Conservation (phyloP, 306 rosid species). For the Astragalus membranaceus region DNA sequence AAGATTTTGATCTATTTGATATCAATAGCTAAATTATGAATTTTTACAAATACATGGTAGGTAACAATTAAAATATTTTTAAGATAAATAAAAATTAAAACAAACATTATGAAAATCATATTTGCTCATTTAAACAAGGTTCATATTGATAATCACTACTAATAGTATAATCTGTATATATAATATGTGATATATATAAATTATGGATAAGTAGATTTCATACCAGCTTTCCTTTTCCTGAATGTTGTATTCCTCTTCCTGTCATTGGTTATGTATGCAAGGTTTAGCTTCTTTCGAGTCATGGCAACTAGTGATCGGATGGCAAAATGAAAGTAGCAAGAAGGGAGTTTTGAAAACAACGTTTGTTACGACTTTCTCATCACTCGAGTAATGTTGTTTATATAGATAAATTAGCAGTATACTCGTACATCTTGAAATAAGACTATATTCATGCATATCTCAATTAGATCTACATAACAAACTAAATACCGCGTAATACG, state of each 20-base stretch:
- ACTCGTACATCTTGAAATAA: no score
- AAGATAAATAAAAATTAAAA: no score
- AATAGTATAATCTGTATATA: no score
- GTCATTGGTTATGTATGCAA: background rate
- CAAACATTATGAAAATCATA: no score
- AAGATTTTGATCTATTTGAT: no score
- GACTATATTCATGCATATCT: no score
- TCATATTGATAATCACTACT: background rate
- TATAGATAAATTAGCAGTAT: background rate
- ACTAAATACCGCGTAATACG: no score
- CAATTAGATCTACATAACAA: no score
- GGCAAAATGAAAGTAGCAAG: background rate
- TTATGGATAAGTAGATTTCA: background rate
- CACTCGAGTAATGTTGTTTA: background rate
- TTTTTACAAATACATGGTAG: background rate
- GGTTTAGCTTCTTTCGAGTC: slow-evolving; percentile 4
- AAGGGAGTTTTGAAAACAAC: background rate
- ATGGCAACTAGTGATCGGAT: background rate
- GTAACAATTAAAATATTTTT: no score
- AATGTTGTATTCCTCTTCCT: slow-evolving; percentile 9
- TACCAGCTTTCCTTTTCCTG: slow-evolving; percentile 13
- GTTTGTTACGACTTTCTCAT: background rate
- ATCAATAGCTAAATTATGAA: background rate
- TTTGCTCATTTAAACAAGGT: no score
- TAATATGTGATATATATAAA: background rate